A percentile compares a stretch with the other conserved stretches of the same genome.
Evolutionary conservation across 2,329 filamentous ascomycete species (phyloP).

Genomic region (Nemania serpens): DNA sequence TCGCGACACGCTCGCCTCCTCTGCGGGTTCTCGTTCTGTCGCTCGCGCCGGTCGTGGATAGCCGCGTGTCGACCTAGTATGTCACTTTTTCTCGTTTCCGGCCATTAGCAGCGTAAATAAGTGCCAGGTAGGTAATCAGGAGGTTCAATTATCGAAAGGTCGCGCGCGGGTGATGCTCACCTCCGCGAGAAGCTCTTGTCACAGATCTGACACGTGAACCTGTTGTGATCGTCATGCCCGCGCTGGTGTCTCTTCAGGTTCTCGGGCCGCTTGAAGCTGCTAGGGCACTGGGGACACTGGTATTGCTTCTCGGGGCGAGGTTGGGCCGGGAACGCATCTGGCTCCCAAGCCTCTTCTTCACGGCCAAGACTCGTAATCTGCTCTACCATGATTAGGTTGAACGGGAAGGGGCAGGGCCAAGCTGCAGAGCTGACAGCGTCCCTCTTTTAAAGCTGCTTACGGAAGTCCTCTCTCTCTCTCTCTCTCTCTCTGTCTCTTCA

Average conservation of each 20-base stretch:
- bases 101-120: slow-evolving; percentile 22
- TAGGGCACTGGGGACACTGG: slow-evolving; percentile 37
- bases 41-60: slow-evolving; percentile 31
- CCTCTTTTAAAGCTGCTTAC: slow-evolving; percentile 17
- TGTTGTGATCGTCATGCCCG: slow-evolving; percentile 35
- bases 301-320: slow-evolving; percentile 32
- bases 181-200: slow-evolving; percentile 41
- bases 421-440: slow-evolving; percentile 17
- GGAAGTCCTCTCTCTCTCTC: neutral
- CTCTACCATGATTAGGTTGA: slow-evolving; percentile 13
- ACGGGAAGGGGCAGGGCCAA: slow-evolving; percentile 17
- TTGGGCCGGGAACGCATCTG: slow-evolving; percentile 16
- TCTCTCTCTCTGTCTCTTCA: neutral
- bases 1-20: slow-evolving; percentile 38
- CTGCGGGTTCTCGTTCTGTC: slow-evolving; percentile 25
- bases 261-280: slow-evolving; percentile 40
- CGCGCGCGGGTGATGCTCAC: slow-evolving; percentile 21
- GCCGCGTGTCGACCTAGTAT: slow-evolving; percentile 35
- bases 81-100: slow-evolving; percentile 29
- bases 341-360: slow-evolving; percentile 14
- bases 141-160: neutral
- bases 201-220: slow-evolving; percentile 38
- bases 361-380: slow-evolving; percentile 9
- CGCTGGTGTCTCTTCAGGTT: slow-evolving; percentile 41
- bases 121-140: no score